phyloP scores from a whole-genome alignment of 2,329 filamentous ascomycete species.

The Fusarium brachygibbosum region DNA sequence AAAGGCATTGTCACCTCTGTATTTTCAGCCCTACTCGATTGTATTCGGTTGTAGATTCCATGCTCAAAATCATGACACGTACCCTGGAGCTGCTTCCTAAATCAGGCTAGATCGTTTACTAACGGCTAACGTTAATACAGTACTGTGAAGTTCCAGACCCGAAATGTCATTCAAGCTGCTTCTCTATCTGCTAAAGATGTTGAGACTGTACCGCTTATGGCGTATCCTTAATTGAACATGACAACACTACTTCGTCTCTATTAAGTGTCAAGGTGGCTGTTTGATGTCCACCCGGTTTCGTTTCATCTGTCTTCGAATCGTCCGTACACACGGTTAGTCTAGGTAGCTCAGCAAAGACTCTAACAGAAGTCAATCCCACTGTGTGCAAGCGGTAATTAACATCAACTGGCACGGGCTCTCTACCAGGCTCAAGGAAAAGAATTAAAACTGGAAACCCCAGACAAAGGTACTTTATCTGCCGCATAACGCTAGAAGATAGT shows the following conservation, averaged over 20 bases:
- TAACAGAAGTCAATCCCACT: neutral
- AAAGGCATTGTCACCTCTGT: neutral
- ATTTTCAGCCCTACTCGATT: neutral
- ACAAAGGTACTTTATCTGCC: neutral
- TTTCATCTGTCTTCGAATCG: neutral
- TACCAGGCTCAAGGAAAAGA: neutral
- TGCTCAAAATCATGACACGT: no score
- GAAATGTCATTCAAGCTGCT: neutral
- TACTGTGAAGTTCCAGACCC: neutral
- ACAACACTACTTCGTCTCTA: neutral
- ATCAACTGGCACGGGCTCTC: neutral
- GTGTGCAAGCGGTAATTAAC: accelerated
- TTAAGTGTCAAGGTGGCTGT: neutral
- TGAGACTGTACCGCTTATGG: neutral
- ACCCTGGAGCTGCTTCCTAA: neutral
- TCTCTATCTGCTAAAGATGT: neutral
- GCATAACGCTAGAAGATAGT: neutral
- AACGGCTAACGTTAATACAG: neutral
- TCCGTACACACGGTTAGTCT: neutral
- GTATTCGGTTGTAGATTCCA: neutral
- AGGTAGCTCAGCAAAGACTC: accelerated
- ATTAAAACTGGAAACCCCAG: neutral
- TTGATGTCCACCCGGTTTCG: neutral
- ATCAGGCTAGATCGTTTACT: neutral
- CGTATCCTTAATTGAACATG: neutral